Evolutionary conservation across 2,329 filamentous ascomycete genomes (phyloP).

Genomic region (Trichoderma arundinaceum): DNA sequence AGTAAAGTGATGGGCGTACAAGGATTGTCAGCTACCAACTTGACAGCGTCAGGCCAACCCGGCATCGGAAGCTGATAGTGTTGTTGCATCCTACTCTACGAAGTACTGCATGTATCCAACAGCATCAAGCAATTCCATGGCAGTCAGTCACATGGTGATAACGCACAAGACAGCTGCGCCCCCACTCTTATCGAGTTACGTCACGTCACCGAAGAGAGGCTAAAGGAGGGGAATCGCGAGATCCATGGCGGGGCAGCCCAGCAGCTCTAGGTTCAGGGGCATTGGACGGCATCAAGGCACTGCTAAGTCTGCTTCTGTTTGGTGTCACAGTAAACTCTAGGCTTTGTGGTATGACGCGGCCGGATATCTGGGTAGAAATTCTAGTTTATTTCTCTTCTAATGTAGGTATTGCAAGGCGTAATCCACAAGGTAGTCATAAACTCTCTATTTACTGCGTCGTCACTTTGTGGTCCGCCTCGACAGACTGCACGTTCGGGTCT

Average conservation of each 20-base stretch:
- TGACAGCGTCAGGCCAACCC: too few relatives aligned
- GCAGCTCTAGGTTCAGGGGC: not conserved
- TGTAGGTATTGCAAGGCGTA: not conserved
- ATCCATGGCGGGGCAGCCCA: constrained; percentile 21
- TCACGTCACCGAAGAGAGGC: constrained; percentile 22
- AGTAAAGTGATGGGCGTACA: too few relatives aligned
- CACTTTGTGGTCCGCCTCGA: constrained; percentile 76
- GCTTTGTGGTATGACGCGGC: too few relatives aligned
- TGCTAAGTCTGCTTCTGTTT: too few relatives aligned
- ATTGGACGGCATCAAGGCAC: not conserved
- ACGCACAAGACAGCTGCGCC: not conserved
- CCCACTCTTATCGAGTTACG: constrained; percentile 24
- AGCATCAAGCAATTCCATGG: too few relatives aligned
- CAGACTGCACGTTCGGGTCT: constrained; percentile 72
- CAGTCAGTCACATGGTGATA: constrained; percentile 7
- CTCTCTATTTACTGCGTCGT: constrained; percentile 65
- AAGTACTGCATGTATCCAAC: too few relatives aligned
- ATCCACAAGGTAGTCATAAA: too few relatives aligned
- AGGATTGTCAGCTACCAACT: not conserved
- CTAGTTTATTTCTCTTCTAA: constrained; percentile 15
- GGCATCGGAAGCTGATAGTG: too few relatives aligned
- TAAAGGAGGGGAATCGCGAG: constrained; percentile 19
- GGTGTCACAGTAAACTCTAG: too few relatives aligned
- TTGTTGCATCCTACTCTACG: too few relatives aligned
- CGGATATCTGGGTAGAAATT: not conserved